A percentile compares a stretch with the other conserved stretches of the same genome.
These are phyloP conservation scores for Trichoderma sp. DNA, from an alignment of 2,329 filamentous ascomycete species.

Conservation along the genomic window DNA sequence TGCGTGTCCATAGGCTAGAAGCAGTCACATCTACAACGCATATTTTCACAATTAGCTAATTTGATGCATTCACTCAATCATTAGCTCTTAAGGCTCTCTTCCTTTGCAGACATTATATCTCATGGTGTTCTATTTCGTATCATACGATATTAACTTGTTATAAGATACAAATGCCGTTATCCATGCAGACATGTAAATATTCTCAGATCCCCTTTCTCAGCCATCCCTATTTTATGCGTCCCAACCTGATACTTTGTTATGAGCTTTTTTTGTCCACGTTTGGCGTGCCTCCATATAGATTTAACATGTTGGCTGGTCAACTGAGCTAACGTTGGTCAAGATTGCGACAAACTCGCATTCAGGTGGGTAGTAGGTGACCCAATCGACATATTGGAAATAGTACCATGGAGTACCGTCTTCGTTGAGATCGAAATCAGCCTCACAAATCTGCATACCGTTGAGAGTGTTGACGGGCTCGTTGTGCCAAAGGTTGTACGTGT, in stretches of 20 bases:
- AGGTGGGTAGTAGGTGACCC: conserved; percentile 2
- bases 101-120: background rate
- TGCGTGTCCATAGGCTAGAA: background rate
- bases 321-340: background rate
- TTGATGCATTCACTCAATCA: background rate
- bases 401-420: conserved; percentile 17
- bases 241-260: background rate
- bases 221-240: background rate
- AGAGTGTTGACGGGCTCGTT: conserved; percentile 3
- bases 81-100: background rate
- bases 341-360: conserved; percentile 15
- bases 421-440: conserved; percentile 19
- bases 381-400: conserved; percentile 20
- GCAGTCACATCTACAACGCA: background rate
- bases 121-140: background rate
- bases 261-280: background rate
- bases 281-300: background rate
- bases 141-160: background rate
- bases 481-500: conserved; percentile 14
- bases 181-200: background rate
- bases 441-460: conserved; percentile 17
- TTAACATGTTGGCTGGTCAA: conserved; percentile 11
- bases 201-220: background rate
- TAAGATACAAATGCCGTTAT: background rate
- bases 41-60: background rate